Evolutionary conservation across 2,329 filamentous ascomycete genomes (phyloP), one percentile per base, ranked within the genome.

Genomic region (Talaromyces funiculosus): DNA sequence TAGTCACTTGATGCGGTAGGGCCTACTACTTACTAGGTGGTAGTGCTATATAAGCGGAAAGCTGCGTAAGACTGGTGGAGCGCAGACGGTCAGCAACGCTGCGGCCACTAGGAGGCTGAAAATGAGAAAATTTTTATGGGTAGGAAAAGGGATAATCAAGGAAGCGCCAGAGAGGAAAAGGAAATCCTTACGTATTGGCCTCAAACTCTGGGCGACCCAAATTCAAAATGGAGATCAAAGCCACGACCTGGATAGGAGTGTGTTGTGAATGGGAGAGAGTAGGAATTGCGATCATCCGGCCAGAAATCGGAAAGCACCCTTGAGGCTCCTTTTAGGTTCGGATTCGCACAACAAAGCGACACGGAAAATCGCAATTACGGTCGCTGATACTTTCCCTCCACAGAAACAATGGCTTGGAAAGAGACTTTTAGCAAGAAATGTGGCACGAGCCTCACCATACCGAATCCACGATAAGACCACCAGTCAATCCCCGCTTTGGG

Each of bases 241-340:
- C 12, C 42, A 43, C 38, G 24, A 22, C 29, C 35, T 3, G 18
- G 40, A 49, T 43, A 31, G 9, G 31, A 33, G 9, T 14, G n/a
- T n/a, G n/a, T n/a, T n/a, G n/a, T 4, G 31, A 33, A 37, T 16
- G 18, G 33, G n/a, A 24, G 43, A 35, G 45, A 4, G 18, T 45
- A 9, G 42, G 26, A 33, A 29, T 20, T 51, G 18, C 47, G 29
- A 33, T 51, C 47, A 51, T 33, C 20, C 35, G 26, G 18, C 62
- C 65, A 62, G 60, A 64, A 63, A 60, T 53, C 63, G 62, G 33
- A 42, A 55, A 18, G 18, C 53, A n/a, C 53, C 40, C 22, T 57
- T 57, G 55, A 57, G 55, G 26, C 55, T 57, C 42, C 54, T 57
- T 55, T 47, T 47, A 43, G 53, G 42, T 37, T 47, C 22, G 55